Evolutionary conservation across 805 yeast genomes (phyloP).

Genomic region (Pichia kluyveri): DNA sequence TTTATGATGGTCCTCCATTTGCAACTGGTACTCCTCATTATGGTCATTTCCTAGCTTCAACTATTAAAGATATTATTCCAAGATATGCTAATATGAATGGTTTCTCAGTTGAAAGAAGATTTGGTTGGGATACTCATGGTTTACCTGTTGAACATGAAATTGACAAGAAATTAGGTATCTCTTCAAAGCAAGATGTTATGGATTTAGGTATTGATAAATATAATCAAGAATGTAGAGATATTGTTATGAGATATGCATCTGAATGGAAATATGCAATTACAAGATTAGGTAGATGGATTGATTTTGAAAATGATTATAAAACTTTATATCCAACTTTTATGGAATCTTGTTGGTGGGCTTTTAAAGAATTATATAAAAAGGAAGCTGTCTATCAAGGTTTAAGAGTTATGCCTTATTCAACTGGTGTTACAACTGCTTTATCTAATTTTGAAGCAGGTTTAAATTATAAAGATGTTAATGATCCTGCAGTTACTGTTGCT

Average conservation of each 20-base stretch:
- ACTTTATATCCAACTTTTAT: constrained; percentile 91
- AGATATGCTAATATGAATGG: constrained; percentile 98
- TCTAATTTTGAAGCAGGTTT: constrained; percentile 98
- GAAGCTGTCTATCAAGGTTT: constrained; percentile 88
- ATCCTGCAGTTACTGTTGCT: constrained; percentile 92
- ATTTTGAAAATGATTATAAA: constrained; percentile 96
- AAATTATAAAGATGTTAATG: constrained; percentile 93
- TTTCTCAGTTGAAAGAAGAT: constrained; percentile 89
- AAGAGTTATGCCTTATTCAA: constrained; percentile 98
- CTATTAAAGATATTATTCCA: constrained; percentile 95
- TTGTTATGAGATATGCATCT: constrained; percentile 93
- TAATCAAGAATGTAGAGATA: constrained; percentile 89
- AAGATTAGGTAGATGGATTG: constrained; percentile 98
- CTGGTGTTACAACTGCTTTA: constrained; percentile 93
- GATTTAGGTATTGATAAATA: constrained; percentile 89
- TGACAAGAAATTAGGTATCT: constrained; percentile 92
- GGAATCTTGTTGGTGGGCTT: constrained; percentile 99
- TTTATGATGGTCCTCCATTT: constrained; percentile 98
- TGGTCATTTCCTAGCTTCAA: constrained; percentile 94
- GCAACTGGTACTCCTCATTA: constrained; percentile 99
- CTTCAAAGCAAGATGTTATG: constrained; percentile 91
- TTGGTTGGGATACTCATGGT: constrained; percentile 99
- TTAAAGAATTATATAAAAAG: constrained; percentile 78
- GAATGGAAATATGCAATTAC: constrained; percentile 94
- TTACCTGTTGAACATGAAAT: constrained; percentile 97